Conservation (phyloP, 371 early-diverging fungal genomes). For the Apophysomyces variabilis region DNA sequence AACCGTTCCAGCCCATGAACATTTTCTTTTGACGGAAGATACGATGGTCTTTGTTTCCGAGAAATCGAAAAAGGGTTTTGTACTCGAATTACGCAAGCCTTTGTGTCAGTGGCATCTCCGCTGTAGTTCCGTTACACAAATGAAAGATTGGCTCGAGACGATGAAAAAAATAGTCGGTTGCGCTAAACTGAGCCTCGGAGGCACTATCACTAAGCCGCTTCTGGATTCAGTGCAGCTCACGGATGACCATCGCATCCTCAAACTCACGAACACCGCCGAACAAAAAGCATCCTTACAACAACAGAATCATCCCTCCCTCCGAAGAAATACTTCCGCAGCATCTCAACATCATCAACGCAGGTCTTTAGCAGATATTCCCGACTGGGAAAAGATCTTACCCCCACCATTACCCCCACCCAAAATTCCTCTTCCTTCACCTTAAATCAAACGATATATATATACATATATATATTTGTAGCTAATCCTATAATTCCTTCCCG, state of each 20-base stretch:
- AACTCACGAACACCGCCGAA: slow-evolving; percentile 10
- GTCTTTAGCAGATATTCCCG: slow-evolving; percentile 43
- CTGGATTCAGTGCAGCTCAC: slow-evolving; percentile 30
- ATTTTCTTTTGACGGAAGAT: slow-evolving; percentile 45
- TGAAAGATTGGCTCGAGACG: slow-evolving; percentile 42
- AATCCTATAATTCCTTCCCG: too few species aligned
- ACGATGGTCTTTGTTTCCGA: slow-evolving; percentile 52
- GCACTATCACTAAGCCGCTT: slow-evolving; percentile 20
- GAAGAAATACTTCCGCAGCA: slow-evolving; percentile 16
- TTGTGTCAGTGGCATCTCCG: slow-evolving; percentile 45
- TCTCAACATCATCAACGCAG: slow-evolving; percentile 17
- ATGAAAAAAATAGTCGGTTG: slow-evolving; percentile 51
- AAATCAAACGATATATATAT: neutral
- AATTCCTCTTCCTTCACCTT: neutral
- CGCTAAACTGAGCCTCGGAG: slow-evolving; percentile 38
- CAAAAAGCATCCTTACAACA: slow-evolving; percentile 3
- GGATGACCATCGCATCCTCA: slow-evolving; percentile 40
- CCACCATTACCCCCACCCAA: slow-evolving; percentile 47
- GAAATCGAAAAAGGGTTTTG: slow-evolving; percentile 46
- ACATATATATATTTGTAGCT: too few species aligned
- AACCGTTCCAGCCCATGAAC: slow-evolving; percentile 40
- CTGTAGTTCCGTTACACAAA: slow-evolving; percentile 39
- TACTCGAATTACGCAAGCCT: slow-evolving; percentile 49
- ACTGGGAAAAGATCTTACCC: slow-evolving; percentile 43
- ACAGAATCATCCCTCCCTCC: neutral